Base-by-base conservation (phyloP, 2,329 filamentous ascomycete genomes). In the Claviceps humidiphila region DNA sequence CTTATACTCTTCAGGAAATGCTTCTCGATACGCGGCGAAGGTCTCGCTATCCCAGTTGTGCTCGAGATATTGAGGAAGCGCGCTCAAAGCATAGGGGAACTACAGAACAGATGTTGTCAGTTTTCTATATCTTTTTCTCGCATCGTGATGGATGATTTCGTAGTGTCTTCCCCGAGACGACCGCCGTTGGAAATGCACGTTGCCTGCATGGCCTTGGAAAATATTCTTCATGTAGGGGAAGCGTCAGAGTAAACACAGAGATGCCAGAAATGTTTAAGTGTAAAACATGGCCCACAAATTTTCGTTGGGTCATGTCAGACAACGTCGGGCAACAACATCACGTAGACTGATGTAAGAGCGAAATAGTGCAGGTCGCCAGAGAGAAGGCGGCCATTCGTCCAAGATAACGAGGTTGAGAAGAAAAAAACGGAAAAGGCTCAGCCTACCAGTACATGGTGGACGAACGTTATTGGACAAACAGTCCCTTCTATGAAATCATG, bases 391-490 rank as follows among this genome's bases (percentile, higher is more conserved):
- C 14, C 17, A 20, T 39, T 16, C 30, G 34, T 39, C 7, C 8
- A 5, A 6, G 13, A n/a, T 22, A 8, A 16, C 16, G 8, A 5
- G 37, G 8, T 30, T 30, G 26, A 9, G 16, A 24, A 34, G 20
- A 48, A 48, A 13, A 24, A 16, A 16, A 14, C 4, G 39, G 38
- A n/a, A 37, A 46, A 41, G 49, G 41, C 47, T 56, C 52, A 54
- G 71, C 85, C 78, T 80, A 90, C 87, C 71, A 90, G 73, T 58
- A 87, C 80, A 66, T 89, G 84, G 71, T 87, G 87, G 68, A 90
- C 87, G 68, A 90, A 90, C 60, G 84, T 87, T 65, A 90, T 89
- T 60, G 85, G 84, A 67, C 85, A 89, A 57, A 90, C 82, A 49
- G 87, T 90, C 57, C 87, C 86, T 76, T 90, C 86, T 90, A 54